Evolutionary conservation across 805 yeast species (phyloP).

Genomic region (Metschnikowia gelsemii): DNA sequence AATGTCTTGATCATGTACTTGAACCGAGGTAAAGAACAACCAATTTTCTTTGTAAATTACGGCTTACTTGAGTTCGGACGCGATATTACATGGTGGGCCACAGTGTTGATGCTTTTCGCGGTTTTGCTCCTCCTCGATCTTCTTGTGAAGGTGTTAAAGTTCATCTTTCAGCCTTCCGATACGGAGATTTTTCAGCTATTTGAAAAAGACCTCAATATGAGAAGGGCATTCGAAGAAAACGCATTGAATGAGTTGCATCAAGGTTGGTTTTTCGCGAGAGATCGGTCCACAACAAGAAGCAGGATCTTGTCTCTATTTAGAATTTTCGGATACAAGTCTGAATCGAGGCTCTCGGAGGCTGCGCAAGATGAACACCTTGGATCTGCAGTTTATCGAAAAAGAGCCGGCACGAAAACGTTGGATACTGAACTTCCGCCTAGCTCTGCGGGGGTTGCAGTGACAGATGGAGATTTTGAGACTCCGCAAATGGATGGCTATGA

Average conservation of each 20-base stretch:
- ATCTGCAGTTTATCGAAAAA: constrained; percentile 44
- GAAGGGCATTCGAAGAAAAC: constrained; percentile 67
- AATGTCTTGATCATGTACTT: constrained; percentile 69
- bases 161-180: constrained; percentile 63
- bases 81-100: constrained; percentile 87
- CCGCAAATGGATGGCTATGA: constrained; percentile 44
- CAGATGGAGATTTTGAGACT: constrained; percentile 32
- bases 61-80: constrained; percentile 76
- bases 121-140: constrained; percentile 70
- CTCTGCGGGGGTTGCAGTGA: constrained; percentile 30
- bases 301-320: constrained; percentile 13
- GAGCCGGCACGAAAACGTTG: constrained; percentile 48
- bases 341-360: constrained; percentile 11
- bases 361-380: constrained; percentile 17
- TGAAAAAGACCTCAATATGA: constrained; percentile 66
- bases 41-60: constrained; percentile 67
- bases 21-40: constrained; percentile 50
- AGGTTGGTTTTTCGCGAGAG: constrained; percentile 70
- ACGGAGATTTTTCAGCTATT: constrained; percentile 75
- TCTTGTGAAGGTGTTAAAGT: constrained; percentile 54
- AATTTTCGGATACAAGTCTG: constrained; percentile 22
- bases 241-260: constrained; percentile 73
- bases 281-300: constrained; percentile 31
- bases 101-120: constrained; percentile 54
- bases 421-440: constrained; percentile 54